Evolutionary conservation across 441 rosid genomes (phyloP), one percentile per base, ranked within the genome.

Genomic region (Erodium moschatum): DNA sequence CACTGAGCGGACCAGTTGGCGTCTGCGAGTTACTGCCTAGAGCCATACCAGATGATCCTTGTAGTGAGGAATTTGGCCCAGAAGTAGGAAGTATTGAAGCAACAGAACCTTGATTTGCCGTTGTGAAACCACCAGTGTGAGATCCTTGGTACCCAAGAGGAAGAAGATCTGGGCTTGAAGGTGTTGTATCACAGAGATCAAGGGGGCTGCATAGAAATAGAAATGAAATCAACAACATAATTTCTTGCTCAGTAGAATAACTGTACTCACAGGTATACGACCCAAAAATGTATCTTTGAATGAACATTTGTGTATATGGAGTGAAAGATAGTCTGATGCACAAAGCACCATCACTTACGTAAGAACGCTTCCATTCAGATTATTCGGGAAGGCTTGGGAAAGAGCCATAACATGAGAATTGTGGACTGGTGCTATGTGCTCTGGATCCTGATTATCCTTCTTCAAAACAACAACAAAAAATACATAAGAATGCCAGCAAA

Each of bases 381-480:
- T 90, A 84, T 83, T 96, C 4, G 95, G 92, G 80, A 86, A 87
- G 75, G 81, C 92, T 87, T 89, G 96, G 73, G 95, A 82, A 65
- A 96, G 90, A 74, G 99, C 91, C 79, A 81, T 74, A 73, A 75
- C 75, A 74, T 96, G 99, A 78, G 99, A 96, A 82, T 80, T 82
- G 84, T 96, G 99, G 67, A 80, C 85, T 48, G 82, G 75, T 66
- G 82, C 83, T 67, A 83, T 77, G 80, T 87, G 94, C 80, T 85
- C 86, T 68, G 80, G 77, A 70, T 92, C 97, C 84, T 83, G 97
- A 66, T 75, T 81, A 77, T 89, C 90, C 74, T 85, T 84, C 97
- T 95, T 85, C 81, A 83, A 42, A 56, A 74, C 24, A 56, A 56
- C 21, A 18, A 11, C 19, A 18, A 1, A 20, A 56, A 56, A 56